These are phyloP conservation scores for Huiozyma naganishii DNA, from an alignment of 805 yeast species.

Conservation along the genomic window DNA sequence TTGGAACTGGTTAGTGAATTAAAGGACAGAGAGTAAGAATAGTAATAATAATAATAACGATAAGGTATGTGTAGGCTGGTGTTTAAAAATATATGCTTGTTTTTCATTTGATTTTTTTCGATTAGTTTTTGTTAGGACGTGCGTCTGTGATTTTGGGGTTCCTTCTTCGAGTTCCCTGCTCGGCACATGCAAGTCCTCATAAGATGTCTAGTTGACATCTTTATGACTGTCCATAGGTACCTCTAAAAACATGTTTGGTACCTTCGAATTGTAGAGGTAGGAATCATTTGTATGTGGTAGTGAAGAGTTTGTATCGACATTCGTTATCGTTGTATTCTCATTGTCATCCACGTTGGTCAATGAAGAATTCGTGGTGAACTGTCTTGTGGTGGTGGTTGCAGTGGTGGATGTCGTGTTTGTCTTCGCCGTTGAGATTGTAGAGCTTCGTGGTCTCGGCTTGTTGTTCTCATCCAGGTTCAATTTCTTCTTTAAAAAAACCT, in stretches of 20 bases:
- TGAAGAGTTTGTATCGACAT: neutral
- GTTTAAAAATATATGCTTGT: neutral
- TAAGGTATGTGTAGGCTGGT: neutral
- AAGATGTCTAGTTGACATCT: neutral
- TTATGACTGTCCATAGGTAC: neutral
- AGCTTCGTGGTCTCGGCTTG: neutral
- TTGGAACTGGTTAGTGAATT: constrained; percentile 59
- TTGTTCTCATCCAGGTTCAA: constrained; percentile 11
- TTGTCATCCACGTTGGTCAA: neutral
- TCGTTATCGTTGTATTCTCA: constrained; percentile 6
- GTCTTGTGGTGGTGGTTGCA: neutral
- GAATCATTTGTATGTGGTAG: neutral
- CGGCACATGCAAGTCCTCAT: too few species aligned
- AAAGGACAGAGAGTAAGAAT: constrained; percentile 19
- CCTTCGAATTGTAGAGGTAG: constrained; percentile 11
- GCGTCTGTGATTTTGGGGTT: too few species aligned
- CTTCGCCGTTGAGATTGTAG: too few species aligned
- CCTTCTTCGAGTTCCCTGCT: too few species aligned
- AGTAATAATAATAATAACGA: neutral
- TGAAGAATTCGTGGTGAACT: neutral
- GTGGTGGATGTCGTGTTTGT: too few species aligned
- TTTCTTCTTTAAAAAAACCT: constrained; percentile 31
- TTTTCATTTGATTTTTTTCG: too few species aligned
- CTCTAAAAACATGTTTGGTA: constrained; percentile 10
- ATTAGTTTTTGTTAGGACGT: neutral